Percentiles rank a stretch among this genome's conserved stretches.
Evolutionary conservation across 495 filamentous ascomycete genomes (phyloP).

Genomic region (Collariella sp.): DNA sequence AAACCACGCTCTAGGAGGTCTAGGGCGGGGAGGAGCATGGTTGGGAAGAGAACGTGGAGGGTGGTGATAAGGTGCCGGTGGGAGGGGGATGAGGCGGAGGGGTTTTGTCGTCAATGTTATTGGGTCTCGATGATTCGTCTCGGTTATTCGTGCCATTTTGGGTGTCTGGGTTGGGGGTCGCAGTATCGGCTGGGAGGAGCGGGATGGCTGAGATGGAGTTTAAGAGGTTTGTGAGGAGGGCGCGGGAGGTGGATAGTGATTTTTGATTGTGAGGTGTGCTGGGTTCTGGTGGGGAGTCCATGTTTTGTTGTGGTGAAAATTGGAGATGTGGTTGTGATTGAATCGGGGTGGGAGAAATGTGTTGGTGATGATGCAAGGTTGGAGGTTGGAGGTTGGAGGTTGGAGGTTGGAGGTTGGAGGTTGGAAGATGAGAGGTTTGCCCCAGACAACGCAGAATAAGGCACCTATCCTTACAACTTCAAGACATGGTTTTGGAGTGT

Average conservation of each 20-base stretch:
- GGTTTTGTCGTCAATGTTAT: slow-evolving; percentile 28
- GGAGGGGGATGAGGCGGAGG: slow-evolving; percentile 31
- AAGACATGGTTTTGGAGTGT: no score
- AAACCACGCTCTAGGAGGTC: slow-evolving; percentile 71
- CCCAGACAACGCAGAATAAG: background rate
- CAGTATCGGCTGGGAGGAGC: slow-evolving; percentile 9
- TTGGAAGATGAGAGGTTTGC: background rate
- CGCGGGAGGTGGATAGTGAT: slow-evolving; percentile 24
- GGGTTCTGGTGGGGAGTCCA: no score
- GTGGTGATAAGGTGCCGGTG: slow-evolving; percentile 45
- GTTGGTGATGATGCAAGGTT: background rate
- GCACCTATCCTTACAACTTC: no score
- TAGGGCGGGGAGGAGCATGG: slow-evolving; percentile 59
- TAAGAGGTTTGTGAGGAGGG: slow-evolving; percentile 40
- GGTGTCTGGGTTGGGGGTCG: no score
- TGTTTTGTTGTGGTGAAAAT: no score
- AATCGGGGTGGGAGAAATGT: no score
- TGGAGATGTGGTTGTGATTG: no score
- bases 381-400: background rate
- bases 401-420: background rate
- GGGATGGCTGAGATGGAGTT: slow-evolving; percentile 34
- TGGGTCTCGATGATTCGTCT: background rate
- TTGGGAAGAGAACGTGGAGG: slow-evolving; percentile 56
- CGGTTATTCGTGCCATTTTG: no score
- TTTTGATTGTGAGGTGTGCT: no score